A percentile compares a stretch with the other conserved stretches of the same genome.
Conservation (phyloP, 495 filamentous ascomycete species). For the Niebla homalea region DNA sequence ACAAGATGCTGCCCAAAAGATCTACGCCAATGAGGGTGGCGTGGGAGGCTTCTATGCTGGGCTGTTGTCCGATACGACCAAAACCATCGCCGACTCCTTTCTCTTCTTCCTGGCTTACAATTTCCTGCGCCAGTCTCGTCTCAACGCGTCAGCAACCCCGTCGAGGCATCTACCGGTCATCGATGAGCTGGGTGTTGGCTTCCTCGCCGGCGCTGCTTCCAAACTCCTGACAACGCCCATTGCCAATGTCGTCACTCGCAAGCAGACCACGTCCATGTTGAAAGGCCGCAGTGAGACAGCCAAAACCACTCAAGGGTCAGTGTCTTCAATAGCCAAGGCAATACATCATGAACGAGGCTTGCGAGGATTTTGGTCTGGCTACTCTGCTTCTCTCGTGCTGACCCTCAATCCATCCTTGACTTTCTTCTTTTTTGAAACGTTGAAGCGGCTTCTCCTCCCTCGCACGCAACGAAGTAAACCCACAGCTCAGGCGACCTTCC, state of each 20-base stretch:
- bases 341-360: slow-evolving; percentile 63
- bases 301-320: slow-evolving; percentile 21
- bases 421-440: slow-evolving; percentile 63
- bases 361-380: slow-evolving; percentile 78
- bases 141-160: slow-evolving; percentile 31
- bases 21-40: slow-evolving; percentile 59
- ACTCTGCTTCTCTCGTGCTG: slow-evolving; percentile 64
- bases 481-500: slow-evolving; percentile 42
- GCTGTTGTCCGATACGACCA: slow-evolving; percentile 54
- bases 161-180: slow-evolving; percentile 42
- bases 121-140: slow-evolving; percentile 48
- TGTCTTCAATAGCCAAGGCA: slow-evolving; percentile 45
- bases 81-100: slow-evolving; percentile 63
- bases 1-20: slow-evolving; percentile 55
- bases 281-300: slow-evolving; percentile 6
- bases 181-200: slow-evolving; percentile 66
- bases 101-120: slow-evolving; percentile 79
- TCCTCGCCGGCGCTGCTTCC: slow-evolving; percentile 63
- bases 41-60: slow-evolving; percentile 63
- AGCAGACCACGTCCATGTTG: slow-evolving; percentile 54
- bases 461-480: slow-evolving; percentile 38
- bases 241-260: slow-evolving; percentile 69
- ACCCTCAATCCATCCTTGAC: slow-evolving; percentile 82
- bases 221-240: slow-evolving; percentile 72
- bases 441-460: slow-evolving; percentile 46